Evolutionary conservation across 1,284 basidiomycete species (phyloP), one percentile per base, ranked within the genome.

Genomic region (Ustilago crameri): DNA sequence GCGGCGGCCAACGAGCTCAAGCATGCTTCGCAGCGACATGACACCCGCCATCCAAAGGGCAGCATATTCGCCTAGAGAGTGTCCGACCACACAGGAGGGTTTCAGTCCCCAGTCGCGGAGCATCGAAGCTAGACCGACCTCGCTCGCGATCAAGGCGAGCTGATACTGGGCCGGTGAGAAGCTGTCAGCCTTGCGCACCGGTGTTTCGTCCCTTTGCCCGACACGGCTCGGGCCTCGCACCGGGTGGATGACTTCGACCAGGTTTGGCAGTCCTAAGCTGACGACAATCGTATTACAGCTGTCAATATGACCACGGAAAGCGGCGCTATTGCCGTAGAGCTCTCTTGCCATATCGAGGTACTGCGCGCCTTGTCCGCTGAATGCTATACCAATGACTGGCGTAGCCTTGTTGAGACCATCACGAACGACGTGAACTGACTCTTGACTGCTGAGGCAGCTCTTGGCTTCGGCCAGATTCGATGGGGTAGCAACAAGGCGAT

Each of bases 21-120:
- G 45, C n/a, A 67, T 30, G 40, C 63, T 66, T 23, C 34, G 53
- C n/a, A 76, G 35, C 2, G 53, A 46, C 18, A 74, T 34, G 12
- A 68, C 67, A 1, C 61, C 67, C 14, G 67, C 55, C 22, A 66
- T 23, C 50, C 57, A 66, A 12, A 74, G 55, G 3, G 71, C 71
- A 5, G 67, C 48, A 50, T 76, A 76, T 46, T 76, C 71, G 5
- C 74, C 74, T 14, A 76, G 74, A 22, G 63, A 68, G 44, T 76
- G 74, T 7, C 74, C 74, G 14, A 56, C 55, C 9, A 69, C 51
- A 44, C 57, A 64, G 2, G 47, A 34, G 1, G 67, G 60, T 35
- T 53, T 32, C 18, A 74, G 23, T 5, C 71, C 71, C 74, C 74
- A 76, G 32, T 47, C 48, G 17, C 32, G 32, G 41, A 70, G 44